Evolutionary conservation across 106 monocot genomes (phyloP), one percentile per base, ranked within the genome.

Genomic region (Narthecium ossifragum): DNA sequence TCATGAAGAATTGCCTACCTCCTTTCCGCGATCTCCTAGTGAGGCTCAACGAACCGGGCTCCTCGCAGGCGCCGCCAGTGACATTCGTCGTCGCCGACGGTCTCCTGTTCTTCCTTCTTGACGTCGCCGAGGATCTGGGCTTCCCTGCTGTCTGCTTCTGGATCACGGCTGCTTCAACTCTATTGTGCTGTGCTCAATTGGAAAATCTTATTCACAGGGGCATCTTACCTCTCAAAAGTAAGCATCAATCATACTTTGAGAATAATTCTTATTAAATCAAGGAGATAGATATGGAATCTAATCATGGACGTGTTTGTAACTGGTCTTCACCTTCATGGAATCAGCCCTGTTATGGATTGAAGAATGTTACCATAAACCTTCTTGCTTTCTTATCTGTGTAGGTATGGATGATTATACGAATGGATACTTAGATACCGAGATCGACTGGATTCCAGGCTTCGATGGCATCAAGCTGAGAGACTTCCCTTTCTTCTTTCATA

Each of bases 371-470:
- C 18, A 15, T 13, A 15, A 3, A n/a, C 4, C 18, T 22, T 21
- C 8, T 21, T n/a, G n/a, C n/a, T n/a, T n/a, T n/a, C 14, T 13
- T 14, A 14, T 34, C 12, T 12, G 6, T 7, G 7, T 60, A 80
- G 76, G 60, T 68, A 61, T 48, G 3, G 45, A 25, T 25, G 64
- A 66, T 27, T 48, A 77, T 4, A 66, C 26, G 0, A 73, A 76
- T 8, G 85, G 77, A 33, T 77, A 61, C 34, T 71, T 86, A 0
- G 75, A 86, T 50, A 73, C 60, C 5, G 17, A 28, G 11, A 21
- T 75, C 17, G 78, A 81, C 5, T 61, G 71, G 59, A 45, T 78
- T 7, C 78, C 73, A 10, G 78, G 78, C 10, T 32, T 78, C 68
- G 64, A 61, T 23, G 70, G 68, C 52, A 59, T 82, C 36, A 53